Base-by-base conservation (phyloP, 2,329 filamentous ascomycete genomes). In the Pseudogymnoascus sp. region DNA sequence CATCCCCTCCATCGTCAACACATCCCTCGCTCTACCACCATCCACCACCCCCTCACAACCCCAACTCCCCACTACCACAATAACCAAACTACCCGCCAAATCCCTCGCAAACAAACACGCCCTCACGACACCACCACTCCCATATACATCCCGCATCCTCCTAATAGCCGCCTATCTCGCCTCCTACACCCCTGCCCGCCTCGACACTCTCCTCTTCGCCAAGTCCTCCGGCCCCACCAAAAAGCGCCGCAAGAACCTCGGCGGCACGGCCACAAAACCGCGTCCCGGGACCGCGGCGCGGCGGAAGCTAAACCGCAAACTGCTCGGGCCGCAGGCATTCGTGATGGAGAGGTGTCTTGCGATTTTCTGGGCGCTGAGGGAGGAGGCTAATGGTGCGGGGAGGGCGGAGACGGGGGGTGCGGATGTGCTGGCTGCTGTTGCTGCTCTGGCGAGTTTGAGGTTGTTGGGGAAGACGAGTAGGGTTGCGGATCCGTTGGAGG, bases 111-210 rank as follows among this genome's bases (percentile, higher is more conserved):
- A 78, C 23, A 78, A 73, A 40, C 47, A 57, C n/a, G 26, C 47
- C 6, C 40, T 85, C 4, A 39, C 59, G 34, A 40, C 34, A 12
- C 59, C 59, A 4, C 59, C 59, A 0, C 80, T 95, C 5, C 90
- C 90, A 0, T 87, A 86, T 62, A 89, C 87, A 60, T 87, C 90
- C 1, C 87, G 89, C 42, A 83, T 90, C 62, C 81, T 93, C 29
- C 83, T 95, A 10, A 80, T 92, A 26, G 85, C 90, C 37, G 87
- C 90, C 3, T 95, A 95, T 75, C 83, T 95, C 2, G 88, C 90
- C 61, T 91, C 89, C 1, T 90, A 91, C 79, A 95, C 93, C 73
- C 84, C 88, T 12, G 77, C 88, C 1, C 82, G 85, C n/a, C 85
- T 89, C 71, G 90, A 95, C 73, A 77, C 85, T 4, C 80, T 85